Evolutionary conservation across 2,329 filamentous ascomycete species (phyloP), one percentile per base, ranked within the genome.

Genomic region (Lomentospora prolificans): DNA sequence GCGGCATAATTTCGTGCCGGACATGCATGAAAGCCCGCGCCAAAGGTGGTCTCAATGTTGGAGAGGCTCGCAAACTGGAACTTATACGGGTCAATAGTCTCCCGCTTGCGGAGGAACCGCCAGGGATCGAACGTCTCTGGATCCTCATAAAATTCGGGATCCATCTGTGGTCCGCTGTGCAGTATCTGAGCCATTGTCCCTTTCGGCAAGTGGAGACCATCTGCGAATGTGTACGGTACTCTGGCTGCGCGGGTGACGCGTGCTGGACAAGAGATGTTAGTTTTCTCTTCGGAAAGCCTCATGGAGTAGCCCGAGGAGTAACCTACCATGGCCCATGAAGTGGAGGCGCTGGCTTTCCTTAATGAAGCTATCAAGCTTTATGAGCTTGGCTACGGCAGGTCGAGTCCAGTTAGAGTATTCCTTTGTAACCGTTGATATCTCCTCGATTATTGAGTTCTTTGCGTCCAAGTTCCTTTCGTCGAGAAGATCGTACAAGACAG

Each of bases 361-460:
- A 55, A 75, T 60, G 0, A 69, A 65, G 54, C 72, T 74, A 59
- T 75, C 72, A 59, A 75, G 58, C 2, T 72, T 61, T 57, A 68
- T 69, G 41, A 75, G 60, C 48, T 70, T 68, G 57, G 67, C 68
- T 2, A 75, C 59, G 0, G 68, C 59, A 1, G 64, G 65, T 59
- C 70, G 71, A 14, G 61, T 65, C 65, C 65, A 70, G 0, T 19
- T 53, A 7, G 28, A 3, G 30, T 53, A 53, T 24, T 53, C 51
- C 4, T 53, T 53, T 10, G 19, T 22, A 39, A 53, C 7, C 3
- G 51, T 22, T n/a, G 14, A 17, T 8, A 53, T 53, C 51, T 53
- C 51, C 24, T 53, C 51, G n/a, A 53, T 28, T 9, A 53, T 53
- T 17, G n/a, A 28, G n/a, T 53, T 39, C 27, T 53, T 53, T 8